Conservation (phyloP, 495 filamentous ascomycete species). For the Pseudomonodictys pantanalensis region DNA sequence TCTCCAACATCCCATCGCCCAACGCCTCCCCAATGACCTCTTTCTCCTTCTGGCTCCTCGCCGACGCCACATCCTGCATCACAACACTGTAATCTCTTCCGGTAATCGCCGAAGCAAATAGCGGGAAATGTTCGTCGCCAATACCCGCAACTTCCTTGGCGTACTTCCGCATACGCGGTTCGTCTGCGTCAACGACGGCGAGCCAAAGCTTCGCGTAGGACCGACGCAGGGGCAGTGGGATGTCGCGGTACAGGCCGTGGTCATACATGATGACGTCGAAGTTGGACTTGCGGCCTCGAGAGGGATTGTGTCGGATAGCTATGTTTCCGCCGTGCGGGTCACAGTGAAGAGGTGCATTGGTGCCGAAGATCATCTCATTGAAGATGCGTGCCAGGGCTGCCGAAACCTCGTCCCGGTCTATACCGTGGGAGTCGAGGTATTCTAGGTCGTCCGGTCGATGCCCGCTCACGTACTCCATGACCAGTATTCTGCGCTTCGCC, state of each 20-base stretch:
- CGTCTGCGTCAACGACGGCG: slow-evolving; percentile 84
- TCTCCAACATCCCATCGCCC: slow-evolving; percentile 80
- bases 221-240: slow-evolving; percentile 70
- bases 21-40: slow-evolving; percentile 76
- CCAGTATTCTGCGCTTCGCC: slow-evolving; percentile 83
- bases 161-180: slow-evolving; percentile 80
- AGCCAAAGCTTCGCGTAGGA: slow-evolving; percentile 98
- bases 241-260: slow-evolving; percentile 93
- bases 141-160: slow-evolving; percentile 85
- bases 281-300: slow-evolving; percentile 59
- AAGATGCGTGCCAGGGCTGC: slow-evolving; percentile 89
- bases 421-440: slow-evolving; percentile 78
- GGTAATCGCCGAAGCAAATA: slow-evolving; percentile 96
- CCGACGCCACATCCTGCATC: slow-evolving; percentile 55
- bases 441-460: slow-evolving; percentile 83
- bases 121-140: slow-evolving; percentile 85
- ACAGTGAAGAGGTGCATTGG: slow-evolving; percentile 85
- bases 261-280: slow-evolving; percentile 99
- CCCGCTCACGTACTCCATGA: slow-evolving; percentile 93
- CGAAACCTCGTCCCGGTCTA: slow-evolving; percentile 94
- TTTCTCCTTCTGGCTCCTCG: slow-evolving; percentile 70
- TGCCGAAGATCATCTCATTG: slow-evolving; percentile 99
- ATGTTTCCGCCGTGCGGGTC: slow-evolving; percentile 98
- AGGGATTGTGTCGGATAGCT: slow-evolving; percentile 74
- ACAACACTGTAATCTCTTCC: slow-evolving; percentile 84